A percentile compares a stretch with the other conserved stretches of the same genome.
Conservation (phyloP, 192 early-diverging fungal species). For the Coemansia furcata region DNA sequence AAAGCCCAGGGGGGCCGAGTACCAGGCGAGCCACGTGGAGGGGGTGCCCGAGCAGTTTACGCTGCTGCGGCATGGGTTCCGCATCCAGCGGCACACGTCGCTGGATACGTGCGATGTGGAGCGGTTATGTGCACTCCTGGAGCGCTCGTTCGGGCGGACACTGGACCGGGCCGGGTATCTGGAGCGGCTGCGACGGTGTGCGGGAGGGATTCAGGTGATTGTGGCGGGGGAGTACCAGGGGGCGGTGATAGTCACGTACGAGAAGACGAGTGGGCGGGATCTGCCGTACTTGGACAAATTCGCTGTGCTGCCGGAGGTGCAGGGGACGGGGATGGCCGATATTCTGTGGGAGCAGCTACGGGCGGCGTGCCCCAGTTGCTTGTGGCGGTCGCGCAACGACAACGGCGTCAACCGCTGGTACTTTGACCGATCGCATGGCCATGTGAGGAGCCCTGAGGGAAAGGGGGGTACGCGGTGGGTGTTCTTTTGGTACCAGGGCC, state of each 20-base stretch:
- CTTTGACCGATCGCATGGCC: conserved; percentile 88
- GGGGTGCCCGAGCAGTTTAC: no score
- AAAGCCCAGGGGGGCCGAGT: no score
- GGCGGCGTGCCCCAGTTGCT: conserved; percentile 62
- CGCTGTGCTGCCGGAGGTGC: conserved; percentile 77
- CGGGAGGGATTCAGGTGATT: conserved; percentile 61
- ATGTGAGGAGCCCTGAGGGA: conserved; percentile 22
- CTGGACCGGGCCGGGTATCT: conserved; percentile 59
- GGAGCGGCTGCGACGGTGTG: conserved; percentile 53
- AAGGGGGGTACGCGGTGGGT: conserved; percentile 73
- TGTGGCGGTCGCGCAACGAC: conserved; percentile 80
- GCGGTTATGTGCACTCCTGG: conserved; percentile 61
- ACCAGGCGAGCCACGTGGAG: no score
- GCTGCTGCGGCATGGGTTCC: conserved; percentile 75
- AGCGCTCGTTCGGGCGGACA: conserved; percentile 70
- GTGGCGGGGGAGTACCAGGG: conserved; percentile 92
- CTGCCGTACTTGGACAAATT: conserved; percentile 88
- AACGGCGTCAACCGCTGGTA: conserved; percentile 98
- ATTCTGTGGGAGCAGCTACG: conserved; percentile 86
- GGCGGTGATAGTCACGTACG: conserved; percentile 79
- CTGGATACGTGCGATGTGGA: conserved; percentile 51
- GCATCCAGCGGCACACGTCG: conserved; percentile 58
- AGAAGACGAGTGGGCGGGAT: conserved; percentile 21
- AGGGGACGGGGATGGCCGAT: conserved; percentile 92
- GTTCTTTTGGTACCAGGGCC: conserved; percentile 72